Base-by-base conservation (phyloP, 768 basidiomycete species). In the Coprinellus aureogranulatus region DNA sequence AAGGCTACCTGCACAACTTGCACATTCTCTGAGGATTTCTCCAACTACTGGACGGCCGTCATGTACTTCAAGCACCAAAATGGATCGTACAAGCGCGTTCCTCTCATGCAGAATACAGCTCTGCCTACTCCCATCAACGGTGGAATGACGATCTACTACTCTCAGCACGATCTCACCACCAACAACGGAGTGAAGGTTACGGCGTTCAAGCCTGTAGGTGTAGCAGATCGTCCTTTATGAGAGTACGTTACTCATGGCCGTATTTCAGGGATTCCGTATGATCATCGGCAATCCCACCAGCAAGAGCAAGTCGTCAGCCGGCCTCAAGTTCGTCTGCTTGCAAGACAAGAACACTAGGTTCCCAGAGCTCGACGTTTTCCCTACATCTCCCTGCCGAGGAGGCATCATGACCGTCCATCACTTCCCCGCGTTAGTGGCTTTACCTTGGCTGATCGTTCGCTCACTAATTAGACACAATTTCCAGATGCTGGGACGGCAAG, bases 41-140 rank as follows among this genome's bases (percentile, higher is more conserved):
- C 54, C 23, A 55, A 55, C 54, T 55, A 55, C 45, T 55, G 54
- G 54, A 55, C 54, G n/a, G n/a, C n/a, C n/a, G n/a, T n/a, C n/a
- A n/a, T n/a, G n/a, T n/a, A n/a, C n/a, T n/a, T n/a, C n/a, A 11
- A 55, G 54, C 42, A 45, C 27, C 4, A 41, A n/a, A 55, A 55
- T 28, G 54, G 54, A 18, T 28, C 54, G 8, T 55, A 46, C 27
- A 55, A 55, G 54, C 44, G 44, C 34, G 54, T 55, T 4, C 54
- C 54, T 20, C 45, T 55, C 30, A 55, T 55, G 54, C 54, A 55
- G 44, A 55, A 55, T 45, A 55, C 54, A 9, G 54, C 54, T 5
- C 54, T 55, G 20, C 54, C 54, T 16, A 55, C 45, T 31, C 42
- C 42, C 26, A 55, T 55, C 54, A 55, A 55, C 30, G 54, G 54